Conservation (phyloP, 1,139 yeast species). For the Chernovozyma aurita region DNA sequence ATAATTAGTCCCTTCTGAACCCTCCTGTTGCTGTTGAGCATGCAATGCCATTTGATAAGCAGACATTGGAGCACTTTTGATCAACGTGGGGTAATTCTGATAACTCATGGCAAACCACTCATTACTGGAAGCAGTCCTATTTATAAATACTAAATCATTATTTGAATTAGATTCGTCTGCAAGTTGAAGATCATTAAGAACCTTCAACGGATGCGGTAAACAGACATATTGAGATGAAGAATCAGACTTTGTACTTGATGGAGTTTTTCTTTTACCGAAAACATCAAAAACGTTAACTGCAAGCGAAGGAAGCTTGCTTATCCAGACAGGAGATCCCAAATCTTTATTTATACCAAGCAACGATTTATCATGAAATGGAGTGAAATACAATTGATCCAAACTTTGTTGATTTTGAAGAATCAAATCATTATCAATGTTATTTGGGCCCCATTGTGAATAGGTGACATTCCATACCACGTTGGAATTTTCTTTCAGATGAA, state of each 20-base stretch:
- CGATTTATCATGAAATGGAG: constrained; percentile 79
- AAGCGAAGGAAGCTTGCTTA: constrained; percentile 59
- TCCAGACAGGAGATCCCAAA: constrained; percentile 75
- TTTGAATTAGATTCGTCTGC: constrained; percentile 19
- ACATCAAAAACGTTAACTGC: constrained; percentile 75
- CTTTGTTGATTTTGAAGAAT: constrained; percentile 48
- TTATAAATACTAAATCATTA: constrained; percentile 53
- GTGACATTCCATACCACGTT: constrained; percentile 81
- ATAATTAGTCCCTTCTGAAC: not conserved
- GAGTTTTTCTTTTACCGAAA: constrained; percentile 24
- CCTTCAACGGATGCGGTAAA: constrained; percentile 63
- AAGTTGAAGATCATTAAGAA: constrained; percentile 31
- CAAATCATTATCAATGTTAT: constrained; percentile 74
- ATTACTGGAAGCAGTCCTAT: constrained; percentile 46
- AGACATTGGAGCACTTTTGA: constrained; percentile 72
- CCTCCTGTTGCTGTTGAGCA: constrained; percentile 1
- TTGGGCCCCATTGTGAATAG: constrained; percentile 90
- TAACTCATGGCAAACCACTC: constrained; percentile 91
- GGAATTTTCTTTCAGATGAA: constrained; percentile 51
- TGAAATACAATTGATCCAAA: constrained; percentile 69
- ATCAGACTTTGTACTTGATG: not conserved
- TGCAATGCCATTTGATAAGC: constrained; percentile 44
- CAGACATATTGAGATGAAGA: constrained; percentile 32
- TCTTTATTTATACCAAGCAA: constrained; percentile 62
- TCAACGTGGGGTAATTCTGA: constrained; percentile 69